A percentile compares a stretch with the other conserved stretches of the same genome.
Conservation (phyloP, 148 eudicot species). For the Camellia granthamiana region DNA sequence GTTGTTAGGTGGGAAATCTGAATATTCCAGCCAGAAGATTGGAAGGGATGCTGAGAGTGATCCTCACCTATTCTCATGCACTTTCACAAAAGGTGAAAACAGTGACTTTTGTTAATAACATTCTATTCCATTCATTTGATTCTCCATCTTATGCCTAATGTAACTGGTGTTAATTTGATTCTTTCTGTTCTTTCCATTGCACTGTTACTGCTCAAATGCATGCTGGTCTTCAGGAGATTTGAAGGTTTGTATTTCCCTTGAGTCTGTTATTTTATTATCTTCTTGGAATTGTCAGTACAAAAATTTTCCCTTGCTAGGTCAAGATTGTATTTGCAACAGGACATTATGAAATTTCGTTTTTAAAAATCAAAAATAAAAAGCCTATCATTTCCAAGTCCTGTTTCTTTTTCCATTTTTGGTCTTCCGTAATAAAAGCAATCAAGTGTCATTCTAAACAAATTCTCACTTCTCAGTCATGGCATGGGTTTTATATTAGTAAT, state of each 20-base stretch:
- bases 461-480: background rate
- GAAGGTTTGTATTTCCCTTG: constrained; percentile 54
- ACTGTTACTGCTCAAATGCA: constrained; percentile 23
- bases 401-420: background rate
- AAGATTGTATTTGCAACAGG: background rate
- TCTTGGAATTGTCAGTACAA: background rate
- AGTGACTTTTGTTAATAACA: background rate
- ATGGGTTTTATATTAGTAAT: background rate
- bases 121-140: constrained; percentile 2
- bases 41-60: constrained; percentile 70
- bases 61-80: constrained; percentile 85
- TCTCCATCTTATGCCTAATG: constrained; percentile 8
- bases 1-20: constrained; percentile 77
- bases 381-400: background rate
- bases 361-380: background rate
- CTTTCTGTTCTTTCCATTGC: constrained; percentile 20
- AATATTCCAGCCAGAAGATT: constrained; percentile 78
- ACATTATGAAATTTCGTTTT: background rate
- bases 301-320: background rate
- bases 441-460: background rate
- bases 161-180: constrained; percentile 28
- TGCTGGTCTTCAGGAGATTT: constrained; percentile 58
- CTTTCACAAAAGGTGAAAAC: constrained; percentile 58
- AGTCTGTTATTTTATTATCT: background rate
- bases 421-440: no score